Base-by-base conservation (phyloP, 129 eudicot species). In the Tagetes patula region DNA sequence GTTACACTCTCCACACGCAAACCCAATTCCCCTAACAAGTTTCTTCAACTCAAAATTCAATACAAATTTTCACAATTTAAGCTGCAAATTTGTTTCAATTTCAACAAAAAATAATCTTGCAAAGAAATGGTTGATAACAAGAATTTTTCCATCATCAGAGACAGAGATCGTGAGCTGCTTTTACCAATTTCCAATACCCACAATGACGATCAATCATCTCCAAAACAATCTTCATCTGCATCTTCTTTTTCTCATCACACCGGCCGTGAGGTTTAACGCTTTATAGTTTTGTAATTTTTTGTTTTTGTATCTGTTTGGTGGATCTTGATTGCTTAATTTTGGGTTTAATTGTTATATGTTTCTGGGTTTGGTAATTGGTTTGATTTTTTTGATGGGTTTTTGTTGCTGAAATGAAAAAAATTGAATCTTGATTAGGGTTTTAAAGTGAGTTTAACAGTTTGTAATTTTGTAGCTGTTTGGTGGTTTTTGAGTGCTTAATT, bases 91-190 rank as follows among this genome's bases (percentile, higher is more conserved):
- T 69, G 30, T 59, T 48, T 54, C 34, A 12, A 31, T 67, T 36
- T 59, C 65, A 47, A 64, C 65, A 59, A 80, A 74, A 20, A 20
- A 20, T 20, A 20, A 48, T 37, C 63, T 11, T 67, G 59, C 70
- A 62, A 41, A 70, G 60, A 45, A 72, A 86, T 85, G 91, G 91
- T 84, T 31, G 97, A 91, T 74, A 89, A 91, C 71, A 89, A 91
- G 3, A 91, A 77, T 78, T 79, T 89, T 34, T 64, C 83, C 6
- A 70, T 63, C 0, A 85, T 82, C 70, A 74, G 84, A 69, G 89
- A 86, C 9, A 86, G 97, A 86, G 97, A 91, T 84, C 92, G 92
- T 0, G 97, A 91, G 77, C 83, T 91, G 64, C 91, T 91, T n/a
- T 77, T 91, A 3, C 96, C 97, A 13, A 87, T 91, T 54, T 82